Evolutionary conservation across 2,329 filamentous ascomycete genomes (phyloP).

Genomic region (Arthroderma sp.): DNA sequence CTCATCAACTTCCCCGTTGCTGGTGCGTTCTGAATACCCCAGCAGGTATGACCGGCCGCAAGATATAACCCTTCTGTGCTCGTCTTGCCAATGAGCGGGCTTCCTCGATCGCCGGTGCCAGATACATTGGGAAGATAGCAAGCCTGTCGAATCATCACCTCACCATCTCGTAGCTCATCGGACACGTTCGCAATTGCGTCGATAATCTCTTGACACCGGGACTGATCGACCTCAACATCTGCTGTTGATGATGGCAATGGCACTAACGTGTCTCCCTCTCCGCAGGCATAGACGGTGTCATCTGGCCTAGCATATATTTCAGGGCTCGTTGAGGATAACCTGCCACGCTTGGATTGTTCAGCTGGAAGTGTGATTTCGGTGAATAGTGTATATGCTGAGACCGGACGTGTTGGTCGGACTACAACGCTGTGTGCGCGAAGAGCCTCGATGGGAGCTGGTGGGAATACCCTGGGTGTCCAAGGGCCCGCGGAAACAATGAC

Average conservation of each 20-base stretch:
- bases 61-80: slow-evolving; percentile 62
- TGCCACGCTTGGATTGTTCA: slow-evolving; percentile 42
- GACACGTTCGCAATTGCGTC: slow-evolving; percentile 55
- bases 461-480: slow-evolving; percentile 46
- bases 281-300: slow-evolving; percentile 85
- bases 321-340: slow-evolving; percentile 56
- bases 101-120: slow-evolving; percentile 38
- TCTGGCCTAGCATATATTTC: slow-evolving; percentile 90
- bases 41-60: slow-evolving; percentile 87
- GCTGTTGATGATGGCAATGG: slow-evolving; percentile 66
- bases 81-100: slow-evolving; percentile 67
- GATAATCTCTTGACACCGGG: slow-evolving; percentile 71
- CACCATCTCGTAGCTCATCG: slow-evolving; percentile 50
- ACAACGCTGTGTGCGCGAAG: slow-evolving; percentile 53
- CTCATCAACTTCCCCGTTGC: slow-evolving; percentile 73
- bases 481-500: slow-evolving; percentile 51
- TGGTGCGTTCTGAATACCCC: slow-evolving; percentile 94
- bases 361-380: slow-evolving; percentile 67
- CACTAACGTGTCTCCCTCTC: slow-evolving; percentile 65
- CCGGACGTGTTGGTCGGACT: slow-evolving; percentile 43
- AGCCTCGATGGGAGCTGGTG: slow-evolving; percentile 45
- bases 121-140: slow-evolving; percentile 80
- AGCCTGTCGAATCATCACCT: slow-evolving; percentile 66
- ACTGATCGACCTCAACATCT: slow-evolving; percentile 61
- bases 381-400: slow-evolving; percentile 48